These are phyloP conservation scores for Sporodiniella umbellata DNA, from an alignment of 371 early-diverging fungal species.

Conservation along the genomic window DNA sequence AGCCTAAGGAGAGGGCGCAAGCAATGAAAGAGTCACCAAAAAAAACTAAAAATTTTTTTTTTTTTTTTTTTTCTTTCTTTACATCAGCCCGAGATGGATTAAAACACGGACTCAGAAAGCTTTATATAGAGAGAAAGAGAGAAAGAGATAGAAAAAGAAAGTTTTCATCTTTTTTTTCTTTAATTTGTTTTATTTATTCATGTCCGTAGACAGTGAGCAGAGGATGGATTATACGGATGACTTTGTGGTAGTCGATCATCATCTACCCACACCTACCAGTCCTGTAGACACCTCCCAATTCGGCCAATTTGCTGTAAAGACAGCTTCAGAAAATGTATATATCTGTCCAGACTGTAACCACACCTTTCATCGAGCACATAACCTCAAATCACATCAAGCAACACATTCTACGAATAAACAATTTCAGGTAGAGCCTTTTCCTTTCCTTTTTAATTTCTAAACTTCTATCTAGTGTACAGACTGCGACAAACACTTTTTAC, in stretches of 20 bases:
- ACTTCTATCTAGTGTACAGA: constrained; percentile 28
- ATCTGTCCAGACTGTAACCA: constrained; percentile 38
- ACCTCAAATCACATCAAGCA: constrained; percentile 44
- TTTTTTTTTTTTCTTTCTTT: background rate
- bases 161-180: background rate
- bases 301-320: constrained; percentile 19
- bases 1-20: too few relatives aligned
- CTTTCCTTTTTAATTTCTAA: background rate
- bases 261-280: constrained; percentile 14
- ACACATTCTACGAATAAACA: constrained; percentile 45
- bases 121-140: too few relatives aligned
- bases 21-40: too few relatives aligned
- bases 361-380: constrained; percentile 45
- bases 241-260: background rate
- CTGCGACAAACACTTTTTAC: constrained; percentile 52
- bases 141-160: too few relatives aligned
- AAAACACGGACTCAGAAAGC: background rate
- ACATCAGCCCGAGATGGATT: background rate
- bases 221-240: background rate
- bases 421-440: constrained; percentile 31
- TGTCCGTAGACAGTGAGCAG: background rate
- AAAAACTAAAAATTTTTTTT: background rate
- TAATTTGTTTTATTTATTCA: background rate
- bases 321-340: constrained; percentile 5
- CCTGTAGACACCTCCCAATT: constrained; percentile 5